Conservation (phyloP, 305 asterid species). For the Rubia peregrina region DNA sequence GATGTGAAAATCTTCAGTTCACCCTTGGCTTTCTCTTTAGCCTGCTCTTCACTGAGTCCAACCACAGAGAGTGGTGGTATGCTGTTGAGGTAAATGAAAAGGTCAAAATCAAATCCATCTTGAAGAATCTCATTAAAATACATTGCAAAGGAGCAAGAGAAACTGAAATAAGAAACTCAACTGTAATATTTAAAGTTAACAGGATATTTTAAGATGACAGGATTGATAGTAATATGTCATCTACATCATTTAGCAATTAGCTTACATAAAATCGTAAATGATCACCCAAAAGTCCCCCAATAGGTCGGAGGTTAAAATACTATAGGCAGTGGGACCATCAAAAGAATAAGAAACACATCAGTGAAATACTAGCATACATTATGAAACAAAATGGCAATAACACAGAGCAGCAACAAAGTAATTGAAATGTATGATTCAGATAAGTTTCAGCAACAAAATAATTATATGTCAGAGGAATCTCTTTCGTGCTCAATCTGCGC, state of each 20-base stretch:
- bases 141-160: background rate
- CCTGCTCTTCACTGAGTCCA: conserved; percentile 90
- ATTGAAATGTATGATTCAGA: background rate
- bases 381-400: background rate
- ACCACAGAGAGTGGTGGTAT: conserved; percentile 96
- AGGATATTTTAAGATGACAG: background rate
- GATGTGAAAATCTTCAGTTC: conserved; percentile 81
- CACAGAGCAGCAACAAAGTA: background rate
- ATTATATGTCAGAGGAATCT: background rate
- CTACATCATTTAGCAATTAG: background rate
- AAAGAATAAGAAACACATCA: background rate
- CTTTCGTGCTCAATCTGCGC: background rate
- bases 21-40: conserved; percentile 69
- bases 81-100: conserved; percentile 41
- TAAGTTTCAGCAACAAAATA: background rate
- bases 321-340: background rate
- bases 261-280: background rate
- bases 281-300: background rate
- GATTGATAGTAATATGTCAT: background rate
- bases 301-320: background rate
- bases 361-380: background rate
- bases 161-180: background rate
- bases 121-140: background rate
- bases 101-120: conserved; percentile 8
- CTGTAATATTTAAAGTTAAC: background rate